These are phyloP conservation scores for Boehmeria nivea DNA, from an alignment of 306 rosid species.

Conservation along the genomic window DNA sequence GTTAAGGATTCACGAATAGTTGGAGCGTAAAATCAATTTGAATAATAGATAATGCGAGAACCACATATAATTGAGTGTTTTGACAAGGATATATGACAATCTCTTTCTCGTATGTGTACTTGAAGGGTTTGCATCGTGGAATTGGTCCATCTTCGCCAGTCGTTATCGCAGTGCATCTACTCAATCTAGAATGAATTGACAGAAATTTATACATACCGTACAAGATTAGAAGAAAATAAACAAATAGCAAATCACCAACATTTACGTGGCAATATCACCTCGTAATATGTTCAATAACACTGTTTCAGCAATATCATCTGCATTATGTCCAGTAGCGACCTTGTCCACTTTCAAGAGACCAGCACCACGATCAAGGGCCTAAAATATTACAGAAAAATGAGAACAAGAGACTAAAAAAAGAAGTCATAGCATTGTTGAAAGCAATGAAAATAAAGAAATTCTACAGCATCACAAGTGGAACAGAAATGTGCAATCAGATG, in stretches of 20 bases:
- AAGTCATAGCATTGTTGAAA: no score
- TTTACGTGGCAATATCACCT: slow-evolving; percentile 83
- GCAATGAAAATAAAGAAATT: no score
- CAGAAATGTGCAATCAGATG: not conserved
- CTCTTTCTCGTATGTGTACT: slow-evolving; percentile 92
- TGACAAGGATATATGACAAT: slow-evolving; percentile 85
- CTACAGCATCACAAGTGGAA: not conserved
- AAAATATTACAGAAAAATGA: not conserved
- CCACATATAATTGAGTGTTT: slow-evolving; percentile 31
- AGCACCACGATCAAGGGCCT: slow-evolving; percentile 98
- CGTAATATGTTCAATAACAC: slow-evolving; percentile 74
- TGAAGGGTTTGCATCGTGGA: slow-evolving; percentile 97
- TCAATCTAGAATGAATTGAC: slow-evolving; percentile 36
- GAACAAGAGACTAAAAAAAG: not conserved
- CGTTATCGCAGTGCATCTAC: slow-evolving; percentile 83
- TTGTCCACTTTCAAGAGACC: slow-evolving; percentile 75
- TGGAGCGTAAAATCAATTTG: not conserved
- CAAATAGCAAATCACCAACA: not conserved
- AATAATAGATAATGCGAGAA: not conserved
- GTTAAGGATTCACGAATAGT: slow-evolving; percentile 49
- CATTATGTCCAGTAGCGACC: slow-evolving; percentile 87
- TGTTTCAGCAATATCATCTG: slow-evolving; percentile 94
- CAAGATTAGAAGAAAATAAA: not conserved
- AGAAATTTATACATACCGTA: slow-evolving; percentile 27
- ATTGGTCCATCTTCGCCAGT: slow-evolving; percentile 97